Conservation (phyloP, 2,329 filamentous ascomycete genomes). For the Ambrosiella xylebori region DNA sequence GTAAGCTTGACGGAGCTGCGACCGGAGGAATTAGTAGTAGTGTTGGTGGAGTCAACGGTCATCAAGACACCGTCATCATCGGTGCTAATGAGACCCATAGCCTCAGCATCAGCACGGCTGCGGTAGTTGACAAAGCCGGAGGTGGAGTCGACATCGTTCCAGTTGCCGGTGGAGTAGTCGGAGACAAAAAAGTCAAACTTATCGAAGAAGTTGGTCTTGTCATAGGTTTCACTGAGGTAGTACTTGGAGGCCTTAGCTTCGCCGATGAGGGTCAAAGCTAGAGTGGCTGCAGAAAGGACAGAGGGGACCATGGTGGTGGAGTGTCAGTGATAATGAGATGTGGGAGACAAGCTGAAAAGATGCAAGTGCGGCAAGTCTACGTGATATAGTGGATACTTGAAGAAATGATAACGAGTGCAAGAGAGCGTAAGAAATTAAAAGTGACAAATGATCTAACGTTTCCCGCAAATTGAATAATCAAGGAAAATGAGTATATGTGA, state of each 20-base stretch:
- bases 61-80: slow-evolving; percentile 22
- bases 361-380: not conserved
- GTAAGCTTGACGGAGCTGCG: slow-evolving; percentile 46
- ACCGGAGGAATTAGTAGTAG: slow-evolving; percentile 18
- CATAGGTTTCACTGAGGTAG: slow-evolving; percentile 9
- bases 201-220: slow-evolving; percentile 27
- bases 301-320: slow-evolving; percentile 2
- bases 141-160: slow-evolving; percentile 36
- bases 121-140: slow-evolving; percentile 45
- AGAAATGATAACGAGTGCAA: not conserved
- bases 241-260: slow-evolving; percentile 1
- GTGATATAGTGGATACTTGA: not conserved
- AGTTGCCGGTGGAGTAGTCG: slow-evolving; percentile 16
- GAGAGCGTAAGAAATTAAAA: not conserved
- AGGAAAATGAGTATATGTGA: not conserved
- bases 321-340: not conserved
- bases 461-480: not conserved
- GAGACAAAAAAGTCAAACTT: slow-evolving; percentile 25
- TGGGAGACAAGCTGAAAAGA: not conserved
- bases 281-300: not conserved
- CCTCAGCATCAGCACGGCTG: slow-evolving; percentile 20
- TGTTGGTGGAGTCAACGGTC: slow-evolving; percentile 21
- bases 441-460: not conserved
- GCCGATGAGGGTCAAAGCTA: slow-evolving; percentile 1
- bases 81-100: slow-evolving; percentile 21